Conservation (phyloP, 371 early-diverging fungal genomes). For the Sanchytrium tribonematis region DNA sequence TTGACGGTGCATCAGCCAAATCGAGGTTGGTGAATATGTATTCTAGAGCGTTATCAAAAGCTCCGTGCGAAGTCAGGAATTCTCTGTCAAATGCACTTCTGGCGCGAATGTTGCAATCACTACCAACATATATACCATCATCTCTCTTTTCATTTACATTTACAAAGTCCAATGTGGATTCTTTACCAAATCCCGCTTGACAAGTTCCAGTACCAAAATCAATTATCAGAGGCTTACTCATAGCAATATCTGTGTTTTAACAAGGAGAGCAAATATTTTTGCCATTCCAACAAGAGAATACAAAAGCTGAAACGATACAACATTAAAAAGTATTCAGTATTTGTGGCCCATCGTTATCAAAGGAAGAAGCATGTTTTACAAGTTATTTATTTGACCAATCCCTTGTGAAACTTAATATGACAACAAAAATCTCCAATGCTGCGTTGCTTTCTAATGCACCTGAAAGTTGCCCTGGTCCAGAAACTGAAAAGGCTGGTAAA, state of each 20-base stretch:
- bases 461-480: conserved; percentile 30
- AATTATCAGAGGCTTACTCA: neutral
- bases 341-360: no score
- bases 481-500: conserved; percentile 67
- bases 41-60: neutral
- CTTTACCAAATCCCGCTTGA: neutral
- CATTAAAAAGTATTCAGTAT: no score
- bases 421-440: neutral
- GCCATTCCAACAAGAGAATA: no score
- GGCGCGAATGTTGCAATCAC: neutral
- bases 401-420: no score
- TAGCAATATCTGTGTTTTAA: no score
- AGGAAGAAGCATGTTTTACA: no score
- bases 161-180: neutral
- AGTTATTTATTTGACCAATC: no score
- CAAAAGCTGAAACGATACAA: no score
- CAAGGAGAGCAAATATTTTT: no score
- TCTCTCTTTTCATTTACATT: neutral
- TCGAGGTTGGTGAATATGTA: neutral
- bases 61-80: neutral
- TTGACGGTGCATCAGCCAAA: neutral
- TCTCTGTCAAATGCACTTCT: neutral
- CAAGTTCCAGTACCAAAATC: neutral
- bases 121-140: neutral
- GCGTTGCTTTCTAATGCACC: conserved; percentile 4